Base-by-base conservation (phyloP, 2,329 filamentous ascomycete species). In the Aspergillus fischeri region DNA sequence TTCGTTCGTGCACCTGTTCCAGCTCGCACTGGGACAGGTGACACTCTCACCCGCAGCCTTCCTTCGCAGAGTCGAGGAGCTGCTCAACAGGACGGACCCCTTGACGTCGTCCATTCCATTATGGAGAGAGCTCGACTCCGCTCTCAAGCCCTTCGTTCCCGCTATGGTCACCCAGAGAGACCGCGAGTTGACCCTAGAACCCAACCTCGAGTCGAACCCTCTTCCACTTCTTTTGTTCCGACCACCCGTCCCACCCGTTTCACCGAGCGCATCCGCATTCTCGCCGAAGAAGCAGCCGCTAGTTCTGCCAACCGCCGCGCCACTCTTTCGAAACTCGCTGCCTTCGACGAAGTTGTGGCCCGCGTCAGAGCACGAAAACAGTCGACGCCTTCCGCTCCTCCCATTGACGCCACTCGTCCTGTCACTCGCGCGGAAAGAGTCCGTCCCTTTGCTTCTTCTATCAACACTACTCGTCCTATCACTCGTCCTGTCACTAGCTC, bases 41-140 rank as follows among this genome's bases (percentile, higher is more conserved):
- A 14, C 14, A 14, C 54, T 28, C 54, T 51, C 47, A 54, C 32
- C 6, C 27, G 20, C 49, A 21, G 25, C 38, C 47, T 28, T 53
- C 58, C 55, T 42, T 50, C 48, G 20, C 44, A 58, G 53, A 58
- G 59, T 54, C 54, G 63, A 53, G 50, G 56, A 29, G 52, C 56
- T 38, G 51, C 60, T 49, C 55, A 62, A 55, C 62, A 61, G 11
- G 21, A 24, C 6, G 20, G 21, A 45, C 9, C 44, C 21, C 44
- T 14, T 24, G 20, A 25, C 21, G 21, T 24, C 44, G 10, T 20
- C 17, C 44, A 38, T 38, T 7, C 32, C 14, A 38, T 38, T 38
- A 17, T 38, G 32, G 32, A 38, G 32, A 38, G 32, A 38, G 32
- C 14, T 38, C 32, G 32, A 7, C 32, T 38, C 32, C 32, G 32